These are phyloP conservation scores for Apophysomyces ossiformis DNA, from an alignment of 371 early-diverging fungal species.

Conservation along the genomic window DNA sequence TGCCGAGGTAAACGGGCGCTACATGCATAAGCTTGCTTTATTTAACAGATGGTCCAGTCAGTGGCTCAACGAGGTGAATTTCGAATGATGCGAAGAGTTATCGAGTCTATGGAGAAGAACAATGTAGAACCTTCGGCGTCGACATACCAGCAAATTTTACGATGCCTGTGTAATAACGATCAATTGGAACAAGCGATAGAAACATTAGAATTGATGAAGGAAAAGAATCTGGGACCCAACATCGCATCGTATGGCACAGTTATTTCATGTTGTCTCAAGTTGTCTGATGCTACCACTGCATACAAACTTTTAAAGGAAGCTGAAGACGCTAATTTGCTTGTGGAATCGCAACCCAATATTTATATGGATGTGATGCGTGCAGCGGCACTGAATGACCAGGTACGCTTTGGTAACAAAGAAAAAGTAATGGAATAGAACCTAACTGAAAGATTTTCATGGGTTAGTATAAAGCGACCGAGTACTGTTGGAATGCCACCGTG, in stretches of 20 bases:
- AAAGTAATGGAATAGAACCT: neutral
- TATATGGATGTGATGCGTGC: slow-evolving; percentile 55
- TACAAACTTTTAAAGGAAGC: slow-evolving; percentile 57
- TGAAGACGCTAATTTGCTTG: slow-evolving; percentile 42
- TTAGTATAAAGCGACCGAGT: slow-evolving; percentile 44
- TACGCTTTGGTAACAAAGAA: slow-evolving; percentile 19
- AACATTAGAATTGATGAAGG: slow-evolving; percentile 51
- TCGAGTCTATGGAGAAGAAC: slow-evolving; percentile 40
- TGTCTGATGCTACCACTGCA: slow-evolving; percentile 45
- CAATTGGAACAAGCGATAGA: slow-evolving; percentile 54
- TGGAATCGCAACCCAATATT: slow-evolving; percentile 45
- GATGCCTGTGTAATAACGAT: slow-evolving; percentile 40
- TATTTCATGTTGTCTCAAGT: slow-evolving; percentile 42
- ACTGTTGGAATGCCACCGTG: slow-evolving; percentile 61
- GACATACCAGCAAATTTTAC: slow-evolving; percentile 51
- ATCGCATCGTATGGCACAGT: slow-evolving; percentile 38
- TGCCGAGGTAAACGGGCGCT: slow-evolving; percentile 28
- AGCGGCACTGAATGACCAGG: slow-evolving; percentile 44
- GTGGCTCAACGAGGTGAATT: slow-evolving; percentile 32
- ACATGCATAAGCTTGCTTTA: neutral
- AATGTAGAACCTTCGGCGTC: slow-evolving; percentile 31
- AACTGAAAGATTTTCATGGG: too few species aligned
- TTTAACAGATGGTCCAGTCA: slow-evolving; percentile 22
- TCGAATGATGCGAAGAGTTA: slow-evolving; percentile 24
- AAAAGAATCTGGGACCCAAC: slow-evolving; percentile 39